Conservation (phyloP, 164 flowering plant species). For the Magnolia changhungtana region DNA sequence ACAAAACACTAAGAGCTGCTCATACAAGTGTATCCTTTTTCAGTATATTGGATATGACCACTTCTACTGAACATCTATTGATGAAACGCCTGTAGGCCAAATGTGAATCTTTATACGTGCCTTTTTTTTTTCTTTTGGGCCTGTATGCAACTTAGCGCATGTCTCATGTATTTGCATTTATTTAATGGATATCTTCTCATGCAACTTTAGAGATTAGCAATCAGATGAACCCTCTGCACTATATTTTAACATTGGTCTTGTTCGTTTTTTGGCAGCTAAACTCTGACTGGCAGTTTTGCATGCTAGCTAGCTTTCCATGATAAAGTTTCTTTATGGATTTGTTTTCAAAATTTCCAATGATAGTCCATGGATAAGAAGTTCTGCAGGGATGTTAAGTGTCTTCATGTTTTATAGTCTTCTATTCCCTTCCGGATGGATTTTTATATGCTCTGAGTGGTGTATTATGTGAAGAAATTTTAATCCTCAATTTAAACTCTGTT, state of each 20-base stretch:
- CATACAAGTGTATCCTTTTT: slow-evolving; percentile 87
- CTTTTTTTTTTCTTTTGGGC: background rate
- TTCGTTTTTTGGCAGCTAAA: background rate
- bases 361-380: background rate
- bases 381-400: background rate
- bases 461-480: background rate
- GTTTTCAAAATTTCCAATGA: too few species aligned
- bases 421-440: background rate
- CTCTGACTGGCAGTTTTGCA: background rate
- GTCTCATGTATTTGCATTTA: too few species aligned
- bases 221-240: too few species aligned
- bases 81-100: background rate
- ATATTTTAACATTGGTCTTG: too few species aligned
- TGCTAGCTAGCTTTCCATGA: background rate
- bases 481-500: background rate
- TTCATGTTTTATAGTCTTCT: background rate
- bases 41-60: background rate
- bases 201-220: too few species aligned
- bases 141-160: background rate
- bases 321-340: background rate
- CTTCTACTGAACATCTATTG: slow-evolving; percentile 6
- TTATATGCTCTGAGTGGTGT: background rate
- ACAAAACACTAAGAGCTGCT: slow-evolving; percentile 77
- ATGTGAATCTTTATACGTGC: background rate
- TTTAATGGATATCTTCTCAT: background rate